Evolutionary conservation across 805 yeast species (phyloP).

Genomic region (Candida glaebosa): DNA sequence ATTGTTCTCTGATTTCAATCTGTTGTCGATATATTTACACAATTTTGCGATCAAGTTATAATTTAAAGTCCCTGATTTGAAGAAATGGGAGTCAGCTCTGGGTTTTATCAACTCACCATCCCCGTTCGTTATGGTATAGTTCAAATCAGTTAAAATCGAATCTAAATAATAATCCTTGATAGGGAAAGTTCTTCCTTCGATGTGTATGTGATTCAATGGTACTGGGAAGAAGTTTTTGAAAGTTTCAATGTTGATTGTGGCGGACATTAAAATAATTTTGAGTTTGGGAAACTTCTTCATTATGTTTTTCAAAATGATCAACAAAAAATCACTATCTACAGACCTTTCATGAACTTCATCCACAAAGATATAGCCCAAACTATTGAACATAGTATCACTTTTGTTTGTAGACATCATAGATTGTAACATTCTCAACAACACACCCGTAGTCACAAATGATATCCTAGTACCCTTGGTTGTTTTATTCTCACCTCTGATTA

Average conservation of each 20-base stretch:
- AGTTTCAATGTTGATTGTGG: constrained; percentile 73
- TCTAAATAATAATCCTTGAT: constrained; percentile 75
- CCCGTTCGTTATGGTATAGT: constrained; percentile 49
- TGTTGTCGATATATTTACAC: constrained; percentile 49
- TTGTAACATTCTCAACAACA: constrained; percentile 80
- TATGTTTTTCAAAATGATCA: constrained; percentile 70
- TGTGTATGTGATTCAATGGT: constrained; percentile 63
- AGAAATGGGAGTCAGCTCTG: constrained; percentile 61
- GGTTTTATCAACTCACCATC: constrained; percentile 49
- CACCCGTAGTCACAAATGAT: constrained; percentile 92
- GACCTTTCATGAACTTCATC: constrained; percentile 99
- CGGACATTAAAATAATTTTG: constrained; percentile 84
- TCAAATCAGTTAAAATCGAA: constrained; percentile 52
- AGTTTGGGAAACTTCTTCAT: constrained; percentile 49
- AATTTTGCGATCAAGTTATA: constrained; percentile 65
- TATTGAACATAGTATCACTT: constrained; percentile 41
- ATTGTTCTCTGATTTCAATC: constrained; percentile 36
- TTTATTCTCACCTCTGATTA: constrained; percentile 86
- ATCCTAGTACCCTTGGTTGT: constrained; percentile 60
- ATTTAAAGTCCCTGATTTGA: constrained; percentile 65
- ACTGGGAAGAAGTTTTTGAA: constrained; percentile 65
- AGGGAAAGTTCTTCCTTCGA: constrained; percentile 92
- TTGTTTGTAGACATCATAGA: constrained; percentile 29
- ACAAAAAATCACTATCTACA: constrained; percentile 80
- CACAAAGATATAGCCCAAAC: constrained; percentile 68